A percentile compares a stretch with the other conserved stretches of the same genome.
Evolutionary conservation across 495 filamentous ascomycete species (phyloP).

Genomic region (Terfezia boudieri): DNA sequence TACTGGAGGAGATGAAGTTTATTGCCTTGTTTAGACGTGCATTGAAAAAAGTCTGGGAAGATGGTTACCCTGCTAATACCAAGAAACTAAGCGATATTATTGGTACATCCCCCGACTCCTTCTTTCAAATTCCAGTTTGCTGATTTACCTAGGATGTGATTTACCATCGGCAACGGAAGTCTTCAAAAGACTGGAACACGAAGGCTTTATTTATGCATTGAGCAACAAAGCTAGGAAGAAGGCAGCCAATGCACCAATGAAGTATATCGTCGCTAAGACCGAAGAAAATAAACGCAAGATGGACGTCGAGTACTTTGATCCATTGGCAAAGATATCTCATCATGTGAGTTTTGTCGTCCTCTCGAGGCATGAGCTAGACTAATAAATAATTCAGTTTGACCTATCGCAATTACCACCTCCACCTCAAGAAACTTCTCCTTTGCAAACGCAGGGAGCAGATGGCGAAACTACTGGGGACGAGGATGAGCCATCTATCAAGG

Average conservation of each 20-base stretch:
- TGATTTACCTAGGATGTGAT: constrained; percentile 10
- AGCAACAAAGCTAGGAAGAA: constrained; percentile 7
- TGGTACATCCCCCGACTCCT: too few species aligned
- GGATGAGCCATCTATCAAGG: too few species aligned
- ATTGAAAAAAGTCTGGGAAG: constrained; percentile 9
- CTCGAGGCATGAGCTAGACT: neutral
- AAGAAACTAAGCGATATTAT: too few species aligned
- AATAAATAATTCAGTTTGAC: neutral
- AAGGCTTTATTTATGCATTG: constrained; percentile 10
- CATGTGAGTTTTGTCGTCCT: constrained; percentile 8
- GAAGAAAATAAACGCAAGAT: constrained; percentile 5
- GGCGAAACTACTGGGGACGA: too few species aligned
- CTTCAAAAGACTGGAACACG: constrained; percentile 12
- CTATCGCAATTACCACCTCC: too few species aligned
- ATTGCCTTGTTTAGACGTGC: constrained; percentile 16
- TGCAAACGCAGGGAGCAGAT: too few species aligned
- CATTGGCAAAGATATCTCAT: constrained; percentile 15
- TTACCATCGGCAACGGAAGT: constrained; percentile 8
- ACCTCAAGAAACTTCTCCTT: too few species aligned
- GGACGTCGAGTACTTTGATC: constrained; percentile 17
- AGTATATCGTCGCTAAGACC: constrained; percentile 12
- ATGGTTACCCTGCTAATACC: neutral
- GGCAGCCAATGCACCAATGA: neutral
- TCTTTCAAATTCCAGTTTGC: too few species aligned
- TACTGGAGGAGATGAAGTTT: constrained; percentile 14